phyloP scores from a whole-genome alignment of 1,284 basidiomycete species.

The Xerocomus nothofagi region DNA sequence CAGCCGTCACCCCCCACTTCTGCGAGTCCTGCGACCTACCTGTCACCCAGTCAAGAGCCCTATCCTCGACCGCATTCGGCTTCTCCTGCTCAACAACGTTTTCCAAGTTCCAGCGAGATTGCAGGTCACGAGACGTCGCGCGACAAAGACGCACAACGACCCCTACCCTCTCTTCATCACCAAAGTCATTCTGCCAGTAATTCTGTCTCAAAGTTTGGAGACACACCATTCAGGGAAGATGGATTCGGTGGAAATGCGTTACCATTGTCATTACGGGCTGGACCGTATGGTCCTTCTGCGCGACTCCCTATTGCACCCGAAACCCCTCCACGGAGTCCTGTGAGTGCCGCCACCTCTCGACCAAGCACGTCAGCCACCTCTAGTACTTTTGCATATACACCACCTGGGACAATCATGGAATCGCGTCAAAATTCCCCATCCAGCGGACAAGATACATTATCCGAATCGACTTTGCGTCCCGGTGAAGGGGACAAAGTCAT shows the following conservation, averaged over 20 bases:
- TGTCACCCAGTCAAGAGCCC: conserved; percentile 45
- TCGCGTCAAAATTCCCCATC: conserved; percentile 30
- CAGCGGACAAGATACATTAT: conserved; percentile 35
- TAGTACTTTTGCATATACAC: conserved; percentile 22
- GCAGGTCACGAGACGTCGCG: conserved; percentile 23
- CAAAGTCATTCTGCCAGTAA: conserved; percentile 30
- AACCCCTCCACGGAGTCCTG: conserved; percentile 59
- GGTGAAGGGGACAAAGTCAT: conserved; percentile 34
- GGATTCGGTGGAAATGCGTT: conserved; percentile 26
- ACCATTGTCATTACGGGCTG: conserved; percentile 32
- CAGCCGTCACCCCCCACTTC: conserved; percentile 39
- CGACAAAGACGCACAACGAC: conserved; percentile 33
- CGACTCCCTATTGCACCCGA: conserved; percentile 27
- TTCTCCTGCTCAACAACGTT: conserved; percentile 44
- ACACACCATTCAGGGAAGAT: conserved; percentile 32
- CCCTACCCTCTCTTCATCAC: conserved; percentile 27
- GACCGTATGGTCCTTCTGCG: conserved; percentile 22
- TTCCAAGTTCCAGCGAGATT: conserved; percentile 26
- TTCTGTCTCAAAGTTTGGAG: conserved; percentile 35
- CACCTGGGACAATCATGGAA: conserved; percentile 27
- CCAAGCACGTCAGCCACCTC: conserved; percentile 32
- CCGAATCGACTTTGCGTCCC: conserved; percentile 34
- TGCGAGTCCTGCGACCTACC: conserved; percentile 25
- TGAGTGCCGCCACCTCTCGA: conserved; percentile 48
- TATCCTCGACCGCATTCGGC: conserved; percentile 61